A percentile compares a stretch with the other conserved stretches of the same genome.
These are phyloP conservation scores for Globisporangium middletonii DNA, from an alignment of 352 stramenopile species.

Conservation along the genomic window DNA sequence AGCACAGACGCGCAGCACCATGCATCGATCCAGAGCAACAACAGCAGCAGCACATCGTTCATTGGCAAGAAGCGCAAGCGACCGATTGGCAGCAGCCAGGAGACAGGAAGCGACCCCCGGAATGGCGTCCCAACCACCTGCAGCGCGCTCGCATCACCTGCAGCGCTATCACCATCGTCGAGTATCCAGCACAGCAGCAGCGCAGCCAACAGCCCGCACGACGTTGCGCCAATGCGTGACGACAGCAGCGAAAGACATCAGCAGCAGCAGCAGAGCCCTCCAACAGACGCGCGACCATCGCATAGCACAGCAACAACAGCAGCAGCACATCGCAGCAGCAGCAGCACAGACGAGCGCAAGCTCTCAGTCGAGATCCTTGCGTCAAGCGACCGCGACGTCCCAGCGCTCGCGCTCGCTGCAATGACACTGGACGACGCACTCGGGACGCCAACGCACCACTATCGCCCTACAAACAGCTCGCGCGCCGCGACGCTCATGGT, in stretches of 20 bases:
- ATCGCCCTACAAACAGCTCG: neutral
- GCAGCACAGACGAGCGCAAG: neutral
- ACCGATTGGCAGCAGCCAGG: constrained; percentile 10
- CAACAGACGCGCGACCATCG: too few relatives aligned
- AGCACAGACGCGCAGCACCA: neutral
- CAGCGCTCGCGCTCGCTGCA: constrained; percentile 1
- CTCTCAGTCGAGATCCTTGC: neutral
- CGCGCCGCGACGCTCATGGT: constrained; percentile 19
- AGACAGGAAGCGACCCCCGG: neutral
- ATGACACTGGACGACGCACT: constrained; percentile 10
- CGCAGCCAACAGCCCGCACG: too few relatives aligned
- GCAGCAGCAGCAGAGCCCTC: too few relatives aligned
- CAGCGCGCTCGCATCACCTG: neutral
- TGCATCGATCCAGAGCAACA: neutral
- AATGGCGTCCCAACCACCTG: neutral
- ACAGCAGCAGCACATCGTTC: neutral
- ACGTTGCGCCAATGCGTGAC: too few relatives aligned
- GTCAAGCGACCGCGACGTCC: neutral
- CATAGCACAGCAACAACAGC: too few relatives aligned
- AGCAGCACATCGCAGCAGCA: neutral
- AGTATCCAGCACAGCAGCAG: neutral
- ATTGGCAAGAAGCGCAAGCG: constrained; percentile 58
- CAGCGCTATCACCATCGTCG: neutral
- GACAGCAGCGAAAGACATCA: too few relatives aligned
- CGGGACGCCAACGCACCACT: too few relatives aligned